Conservation (phyloP, 371 early-diverging fungal genomes). For the Mortierella sp. region DNA sequence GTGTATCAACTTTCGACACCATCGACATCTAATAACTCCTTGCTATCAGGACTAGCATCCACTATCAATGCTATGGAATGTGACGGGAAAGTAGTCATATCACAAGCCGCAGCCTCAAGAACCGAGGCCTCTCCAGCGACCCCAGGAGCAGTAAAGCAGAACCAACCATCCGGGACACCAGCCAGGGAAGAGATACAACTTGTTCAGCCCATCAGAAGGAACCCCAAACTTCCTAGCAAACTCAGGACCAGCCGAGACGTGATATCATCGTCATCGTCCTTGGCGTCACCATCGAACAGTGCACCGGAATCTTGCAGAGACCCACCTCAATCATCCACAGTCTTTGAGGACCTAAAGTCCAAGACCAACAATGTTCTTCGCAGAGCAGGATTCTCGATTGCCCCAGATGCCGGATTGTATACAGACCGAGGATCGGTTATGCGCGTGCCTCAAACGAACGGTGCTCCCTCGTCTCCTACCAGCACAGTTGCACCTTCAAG, state of each 20-base stretch:
- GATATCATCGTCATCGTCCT: slow-evolving; percentile 13
- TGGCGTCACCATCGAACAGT: slow-evolving; percentile 17
- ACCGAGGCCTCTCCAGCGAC: not conserved
- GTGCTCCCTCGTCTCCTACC: not conserved
- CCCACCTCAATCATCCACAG: slow-evolving; percentile 12
- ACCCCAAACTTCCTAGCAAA: slow-evolving; percentile 1
- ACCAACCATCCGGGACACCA: slow-evolving; percentile 9
- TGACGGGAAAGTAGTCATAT: not conserved
- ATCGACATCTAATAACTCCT: slow-evolving; percentile 18
- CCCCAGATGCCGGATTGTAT: slow-evolving; percentile 39
- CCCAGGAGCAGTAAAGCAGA: not conserved
- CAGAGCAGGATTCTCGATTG: slow-evolving; percentile 42
- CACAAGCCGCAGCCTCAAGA: not conserved
- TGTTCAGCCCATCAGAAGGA: not conserved
- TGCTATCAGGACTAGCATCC: slow-evolving; percentile 10
- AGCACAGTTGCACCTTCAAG: not conserved
- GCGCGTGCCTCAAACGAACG: slow-evolving; percentile 13
- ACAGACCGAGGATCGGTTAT: slow-evolving; percentile 31
- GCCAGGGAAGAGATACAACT: slow-evolving; percentile 2
- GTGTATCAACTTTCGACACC: slow-evolving; percentile 26
- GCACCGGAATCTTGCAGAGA: not conserved
- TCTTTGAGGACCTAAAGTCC: slow-evolving; percentile 29
- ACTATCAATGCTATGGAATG: not conserved
- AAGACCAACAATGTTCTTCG: slow-evolving; percentile 41
- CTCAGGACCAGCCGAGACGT: slow-evolving; percentile 3